phyloP scores from a whole-genome alignment of 2,329 filamentous ascomycete species.

The Bipolaris sorokiniana region DNA sequence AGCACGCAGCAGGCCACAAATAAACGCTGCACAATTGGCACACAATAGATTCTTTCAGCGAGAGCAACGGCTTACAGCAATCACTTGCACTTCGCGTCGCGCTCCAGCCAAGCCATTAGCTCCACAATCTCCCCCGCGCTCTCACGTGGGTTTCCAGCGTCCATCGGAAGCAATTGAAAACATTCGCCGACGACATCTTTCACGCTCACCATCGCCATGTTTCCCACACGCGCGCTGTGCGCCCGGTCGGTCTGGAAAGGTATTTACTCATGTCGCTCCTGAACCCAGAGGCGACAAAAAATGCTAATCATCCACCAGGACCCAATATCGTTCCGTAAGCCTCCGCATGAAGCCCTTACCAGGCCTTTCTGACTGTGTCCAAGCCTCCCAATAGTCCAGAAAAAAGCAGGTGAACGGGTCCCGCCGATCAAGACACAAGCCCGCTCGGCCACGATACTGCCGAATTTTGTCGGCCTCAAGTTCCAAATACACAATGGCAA shows the following conservation, averaged over 20 bases:
- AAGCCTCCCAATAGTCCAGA: constrained; percentile 68
- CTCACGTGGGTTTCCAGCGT: constrained; percentile 34
- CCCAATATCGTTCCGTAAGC: constrained; percentile 74
- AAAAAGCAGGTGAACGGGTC: constrained; percentile 66
- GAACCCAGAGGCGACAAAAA: constrained; percentile 59
- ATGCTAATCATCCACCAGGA: constrained; percentile 53
- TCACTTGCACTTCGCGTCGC: constrained; percentile 30
- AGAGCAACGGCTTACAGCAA: constrained; percentile 3
- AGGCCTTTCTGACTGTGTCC: constrained; percentile 31
- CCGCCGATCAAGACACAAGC: constrained; percentile 85
- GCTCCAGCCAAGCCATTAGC: constrained; percentile 36
- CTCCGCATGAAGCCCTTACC: constrained; percentile 3
- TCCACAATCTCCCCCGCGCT: constrained; percentile 20
- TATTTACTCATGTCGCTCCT: constrained; percentile 45
- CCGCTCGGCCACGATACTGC: constrained; percentile 85
- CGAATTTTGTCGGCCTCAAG: constrained; percentile 86
- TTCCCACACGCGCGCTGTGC: constrained; percentile 66
- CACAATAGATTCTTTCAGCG: background rate
- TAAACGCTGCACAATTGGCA: background rate
- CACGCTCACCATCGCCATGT: constrained; percentile 59
- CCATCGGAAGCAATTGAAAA: constrained; percentile 24
- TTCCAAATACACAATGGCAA: constrained; percentile 95
- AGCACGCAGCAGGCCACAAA: background rate
- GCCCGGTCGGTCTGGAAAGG: constrained; percentile 90
- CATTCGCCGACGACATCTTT: constrained; percentile 37